Base-by-base conservation (phyloP, 1,284 basidiomycete species). In the Trametes hirsuta region DNA sequence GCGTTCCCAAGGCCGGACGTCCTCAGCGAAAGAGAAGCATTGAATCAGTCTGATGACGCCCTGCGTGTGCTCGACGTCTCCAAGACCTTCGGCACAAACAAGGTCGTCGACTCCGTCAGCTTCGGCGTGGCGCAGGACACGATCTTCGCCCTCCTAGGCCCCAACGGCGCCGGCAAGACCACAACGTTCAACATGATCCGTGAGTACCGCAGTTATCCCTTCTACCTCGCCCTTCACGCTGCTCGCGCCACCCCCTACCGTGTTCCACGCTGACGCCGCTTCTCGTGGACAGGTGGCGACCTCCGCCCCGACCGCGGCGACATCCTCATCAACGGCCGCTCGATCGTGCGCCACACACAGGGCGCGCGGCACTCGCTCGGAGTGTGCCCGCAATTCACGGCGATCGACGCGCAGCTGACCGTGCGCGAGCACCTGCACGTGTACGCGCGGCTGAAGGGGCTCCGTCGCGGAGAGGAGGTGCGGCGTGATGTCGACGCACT, bases 331-430 rank as follows among this genome's bases (percentile, higher is more conserved):
- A 81, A 83, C 53, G 84, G 82, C 1, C 76, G 79, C 34, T 92
- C 90, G 1, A 84, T 90, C 39, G 76, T 89, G 21, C 75, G 77
- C 30, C 77, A 85, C 56, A 83, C 89, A 0, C 82, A 82, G 37
- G 77, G 73, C 4, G 88, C 91, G 34, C 81, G 88, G 47, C 79
- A 87, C 5, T 79, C 83, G 4, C 81, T 93, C 6, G 91, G 91
- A 1, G 89, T 93, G 44, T 93, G 90, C 69, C 91, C 91, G 0
- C 91, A 94, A 66, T 91, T 92, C 74, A 91, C 91, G 5, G 91
- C 91, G 0, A 90, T 93, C 58, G 92, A 93, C 63, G 77, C 84
- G 5, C 85, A 91, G 63, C 74, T 94, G 49, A 93, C 88, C 3
- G 91, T 93, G 14, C 79, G 85, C 30, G 87, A 94, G 70, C 91